Base-by-base conservation (phyloP, 2,329 filamentous ascomycete species). In the Pestalotiopsis sp. region DNA sequence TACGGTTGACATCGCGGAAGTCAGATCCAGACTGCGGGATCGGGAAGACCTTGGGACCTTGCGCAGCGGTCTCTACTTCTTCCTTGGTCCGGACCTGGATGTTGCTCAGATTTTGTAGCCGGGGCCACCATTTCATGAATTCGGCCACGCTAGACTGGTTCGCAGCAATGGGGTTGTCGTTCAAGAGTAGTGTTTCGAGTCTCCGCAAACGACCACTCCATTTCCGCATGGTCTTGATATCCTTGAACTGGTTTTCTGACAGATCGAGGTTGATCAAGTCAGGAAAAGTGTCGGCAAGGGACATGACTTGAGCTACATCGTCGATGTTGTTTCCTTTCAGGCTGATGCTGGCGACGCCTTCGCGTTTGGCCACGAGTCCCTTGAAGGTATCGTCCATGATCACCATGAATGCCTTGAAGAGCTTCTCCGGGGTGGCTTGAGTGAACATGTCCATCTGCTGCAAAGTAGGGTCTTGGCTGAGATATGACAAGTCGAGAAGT, bases 391-490 rank as follows among this genome's bases (percentile, higher is more conserved):
- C 84, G 66, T 97, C 91, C 78, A 93, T 94, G 61, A 98, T 90
- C 69, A 89, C 90, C 93, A 98, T 97, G 70, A 98, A 85, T 1
- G 93, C 95, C 65, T 93, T 93, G 81, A 98, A 98, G 71, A 97
- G 93, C 79, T 98, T 99, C 71, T 92, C 88, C 60, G 92, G 90
- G 1, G 90, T 91, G 3, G 91, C 89, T 69, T 87, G 88, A 12
- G 90, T 87, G 77, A 97, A 94, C 75, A 95, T 92, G 49, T 93
- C 93, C 80, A 94, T 90, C 57, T 87, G 85, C 66, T 90, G 84
- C 4, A 98, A 87, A 68, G 91, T 88, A 2, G 89, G 82, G 74
- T 98, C 95, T 62, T 87, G 84, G 39, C 88, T 91, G 11, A 98
- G 88, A 1, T 87, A 85, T n/a, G 93, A 94, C 11, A 99, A 88